Base-by-base conservation (phyloP, 306 rosid species). In the Gynostemma pentaphyllum region DNA sequence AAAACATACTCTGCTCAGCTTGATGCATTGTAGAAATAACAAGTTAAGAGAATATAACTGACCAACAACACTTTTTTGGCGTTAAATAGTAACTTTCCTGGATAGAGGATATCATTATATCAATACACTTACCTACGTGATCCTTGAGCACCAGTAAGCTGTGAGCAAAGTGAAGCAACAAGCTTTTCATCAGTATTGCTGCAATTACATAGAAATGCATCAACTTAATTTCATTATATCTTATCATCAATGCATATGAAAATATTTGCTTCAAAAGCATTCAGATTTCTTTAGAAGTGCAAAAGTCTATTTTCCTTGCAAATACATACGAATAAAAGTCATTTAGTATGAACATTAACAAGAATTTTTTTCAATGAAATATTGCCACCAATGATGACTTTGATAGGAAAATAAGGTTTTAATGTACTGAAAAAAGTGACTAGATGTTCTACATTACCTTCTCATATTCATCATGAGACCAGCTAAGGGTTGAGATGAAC, bases 391-490 rank as follows among this genome's bases (percentile, higher is more conserved):
- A 0, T 23, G 22, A 19, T 45, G 46, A 42, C 46, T 42, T 18
- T 12, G 4, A 18, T 14, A 6, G 46, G 5, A 5, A 42, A 41
- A 41, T 9, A 41, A 41, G 9, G 26, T 13, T 49, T 24, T 13
- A 51, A 51, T 51, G 10, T 51, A 49, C 13, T 23, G 26, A 51
- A 50, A n/a, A 28, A 51, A 51, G 29, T 51, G 71, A 78, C 44
- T 52, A 65, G 60, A 55, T 47, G 69, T 29, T 45, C 42, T 22
- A 36, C 40, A 72, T 82, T 88, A 92, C 99, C 99, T 92, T 83
- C 96, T 86, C 90, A 84, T 81, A 77, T 86, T 92, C 94, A 82
- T 86, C 99, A 92, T 86, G 72, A 92, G 76, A 70, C 99, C 99
- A 79, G 88, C 97, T 68, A 88, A 70, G 50, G 99, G 99, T 75